phyloP scores from a whole-genome alignment of 768 basidiomycete genomes.

The Tylopilus subfusipes region DNA sequence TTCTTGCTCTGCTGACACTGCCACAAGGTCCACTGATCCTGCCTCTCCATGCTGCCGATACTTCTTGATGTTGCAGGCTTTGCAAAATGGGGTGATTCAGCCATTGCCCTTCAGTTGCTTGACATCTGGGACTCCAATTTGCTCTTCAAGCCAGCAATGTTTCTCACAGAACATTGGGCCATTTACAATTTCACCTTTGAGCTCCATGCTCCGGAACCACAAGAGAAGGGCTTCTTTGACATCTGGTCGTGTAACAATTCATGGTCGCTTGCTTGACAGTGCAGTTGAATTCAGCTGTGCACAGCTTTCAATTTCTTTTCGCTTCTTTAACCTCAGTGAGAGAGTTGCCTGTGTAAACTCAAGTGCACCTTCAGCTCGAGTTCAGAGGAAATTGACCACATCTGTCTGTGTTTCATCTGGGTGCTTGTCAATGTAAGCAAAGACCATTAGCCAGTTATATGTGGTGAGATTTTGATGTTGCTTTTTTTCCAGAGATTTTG shows the following conservation, averaged over 20 bases:
- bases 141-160: not conserved
- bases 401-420: not conserved
- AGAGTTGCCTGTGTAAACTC: not conserved
- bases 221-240: not conserved
- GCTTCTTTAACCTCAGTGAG: not conserved
- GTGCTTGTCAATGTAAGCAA: not conserved
- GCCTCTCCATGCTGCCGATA: not conserved
- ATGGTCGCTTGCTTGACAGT: not conserved
- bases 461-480: too few species aligned
- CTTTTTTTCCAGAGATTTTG: not conserved
- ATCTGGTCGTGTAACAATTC: not conserved
- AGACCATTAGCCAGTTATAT: too few species aligned
- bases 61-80: not conserved
- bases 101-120: not conserved
- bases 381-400: not conserved
- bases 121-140: fast-evolving
- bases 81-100: not conserved
- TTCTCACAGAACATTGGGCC: not conserved
- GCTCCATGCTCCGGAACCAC: not conserved
- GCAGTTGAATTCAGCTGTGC: not conserved
- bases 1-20: too few species aligned
- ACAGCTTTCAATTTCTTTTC: not conserved
- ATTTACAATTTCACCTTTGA: not conserved
- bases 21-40: not conserved
- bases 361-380: not conserved